Percentiles rank a stretch among this genome's conserved stretches.
Evolutionary conservation across 148 eudicot species (phyloP).

Genomic region (Polygonum aviculare): DNA sequence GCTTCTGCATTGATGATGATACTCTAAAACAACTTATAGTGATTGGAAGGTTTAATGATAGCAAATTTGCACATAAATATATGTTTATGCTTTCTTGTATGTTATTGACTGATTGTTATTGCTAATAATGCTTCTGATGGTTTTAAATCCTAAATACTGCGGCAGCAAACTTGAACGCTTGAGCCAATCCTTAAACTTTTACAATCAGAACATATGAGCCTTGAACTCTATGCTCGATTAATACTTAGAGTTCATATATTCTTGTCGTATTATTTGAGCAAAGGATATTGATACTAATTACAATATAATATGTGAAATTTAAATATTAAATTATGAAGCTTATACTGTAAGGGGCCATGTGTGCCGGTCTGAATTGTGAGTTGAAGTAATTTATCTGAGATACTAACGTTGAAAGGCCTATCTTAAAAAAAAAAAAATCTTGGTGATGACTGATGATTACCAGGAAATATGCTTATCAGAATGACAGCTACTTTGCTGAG

Average conservation of each 20-base stretch:
- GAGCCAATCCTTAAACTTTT: background rate
- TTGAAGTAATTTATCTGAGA: background rate
- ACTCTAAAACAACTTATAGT: background rate
- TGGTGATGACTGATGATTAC: background rate
- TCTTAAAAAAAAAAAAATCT: background rate
- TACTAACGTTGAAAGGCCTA: background rate
- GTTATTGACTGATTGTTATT: background rate
- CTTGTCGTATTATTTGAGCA: background rate
- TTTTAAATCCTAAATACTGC: background rate
- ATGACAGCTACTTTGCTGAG: background rate
- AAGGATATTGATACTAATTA: background rate
- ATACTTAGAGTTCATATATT: background rate
- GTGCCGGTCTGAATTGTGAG: background rate
- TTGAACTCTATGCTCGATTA: background rate
- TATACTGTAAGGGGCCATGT: background rate
- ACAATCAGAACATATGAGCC: background rate
- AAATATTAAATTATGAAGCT: background rate
- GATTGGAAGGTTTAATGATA: background rate
- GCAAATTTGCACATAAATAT: background rate
- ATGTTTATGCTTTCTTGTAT: background rate
- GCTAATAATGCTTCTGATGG: background rate
- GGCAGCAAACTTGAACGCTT: background rate
- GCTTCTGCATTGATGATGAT: background rate
- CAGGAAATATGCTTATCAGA: background rate
- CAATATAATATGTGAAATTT: background rate